Evolutionary conservation across 371 early-diverging fungal species (phyloP).

Genomic region (Mortierella sp.): DNA sequence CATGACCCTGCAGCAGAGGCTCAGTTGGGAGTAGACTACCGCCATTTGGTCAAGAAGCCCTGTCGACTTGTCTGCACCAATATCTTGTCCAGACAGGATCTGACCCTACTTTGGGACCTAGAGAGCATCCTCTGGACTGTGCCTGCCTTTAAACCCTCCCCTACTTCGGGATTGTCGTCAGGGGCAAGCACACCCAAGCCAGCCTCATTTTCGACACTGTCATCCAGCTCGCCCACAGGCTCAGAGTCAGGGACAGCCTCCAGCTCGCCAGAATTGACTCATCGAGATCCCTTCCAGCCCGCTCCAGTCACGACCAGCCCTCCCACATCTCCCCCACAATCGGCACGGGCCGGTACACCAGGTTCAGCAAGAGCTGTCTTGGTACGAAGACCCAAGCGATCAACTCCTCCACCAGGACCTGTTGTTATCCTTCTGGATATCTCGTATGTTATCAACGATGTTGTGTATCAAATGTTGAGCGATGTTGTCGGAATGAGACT

Average conservation of each 20-base stretch:
- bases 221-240: conserved; percentile 2
- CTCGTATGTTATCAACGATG: conserved; percentile 10
- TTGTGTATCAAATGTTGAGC: conserved; percentile 17
- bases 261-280: conserved; percentile 4
- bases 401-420: conserved; percentile 18
- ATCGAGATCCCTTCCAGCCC: neutral
- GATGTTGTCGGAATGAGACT: conserved; percentile 31
- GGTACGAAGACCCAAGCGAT: conserved; percentile 24
- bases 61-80: conserved; percentile 26
- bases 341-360: conserved; percentile 3
- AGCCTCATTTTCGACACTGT: neutral
- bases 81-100: conserved; percentile 20
- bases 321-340: neutral
- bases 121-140: conserved; percentile 27
- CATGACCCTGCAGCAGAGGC: too few species aligned
- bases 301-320: neutral
- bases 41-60: conserved; percentile 38
- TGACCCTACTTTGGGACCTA: conserved; percentile 42
- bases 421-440: conserved; percentile 31
- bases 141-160: conserved; percentile 14
- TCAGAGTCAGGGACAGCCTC: neutral
- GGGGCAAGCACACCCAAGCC: too few species aligned
- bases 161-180: neutral
- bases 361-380: conserved; percentile 18
- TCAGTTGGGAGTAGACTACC: conserved; percentile 33